A percentile compares a stretch with the other conserved stretches of the same genome.
Conservation (phyloP, 1,139 yeast genomes). For the Suhomyces coccinellae region DNA sequence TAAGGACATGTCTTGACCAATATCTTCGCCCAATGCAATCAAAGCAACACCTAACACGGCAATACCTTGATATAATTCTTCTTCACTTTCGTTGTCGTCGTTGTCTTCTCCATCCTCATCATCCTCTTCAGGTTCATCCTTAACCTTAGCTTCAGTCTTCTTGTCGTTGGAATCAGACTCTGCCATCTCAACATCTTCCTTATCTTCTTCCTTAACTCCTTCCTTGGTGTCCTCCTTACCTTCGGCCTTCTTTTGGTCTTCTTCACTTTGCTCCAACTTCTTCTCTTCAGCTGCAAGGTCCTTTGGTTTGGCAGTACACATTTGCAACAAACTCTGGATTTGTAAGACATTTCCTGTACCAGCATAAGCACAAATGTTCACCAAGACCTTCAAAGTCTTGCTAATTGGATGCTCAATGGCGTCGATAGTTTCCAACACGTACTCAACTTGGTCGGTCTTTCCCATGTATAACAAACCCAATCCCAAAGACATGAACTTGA, state of each 20-base stretch:
- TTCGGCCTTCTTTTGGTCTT: constrained; percentile 25
- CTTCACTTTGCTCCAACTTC: constrained; percentile 40
- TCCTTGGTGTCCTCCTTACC: constrained; percentile 18
- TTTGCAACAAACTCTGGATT: constrained; percentile 86
- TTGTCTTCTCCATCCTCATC: constrained; percentile 28
- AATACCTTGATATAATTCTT: constrained; percentile 76
- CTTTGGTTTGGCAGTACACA: constrained; percentile 67
- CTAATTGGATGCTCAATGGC: constrained; percentile 96
- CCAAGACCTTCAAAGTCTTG: constrained; percentile 83
- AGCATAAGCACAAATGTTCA: constrained; percentile 91
- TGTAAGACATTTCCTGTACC: constrained; percentile 98
- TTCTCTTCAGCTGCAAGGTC: constrained; percentile 36
- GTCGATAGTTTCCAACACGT: constrained; percentile 88
- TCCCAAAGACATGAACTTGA: constrained; percentile 88
- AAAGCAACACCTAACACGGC: constrained; percentile 94
- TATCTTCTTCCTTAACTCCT: background rate
- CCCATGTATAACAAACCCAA: constrained; percentile 92
- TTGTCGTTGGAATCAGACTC: constrained; percentile 31
- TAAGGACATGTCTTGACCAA: constrained; percentile 95
- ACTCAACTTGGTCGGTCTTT: constrained; percentile 92
- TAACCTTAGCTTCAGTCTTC: constrained; percentile 24
- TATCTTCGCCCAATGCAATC: constrained; percentile 97
- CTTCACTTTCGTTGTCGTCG: constrained; percentile 45
- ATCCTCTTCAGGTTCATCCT: constrained; percentile 21
- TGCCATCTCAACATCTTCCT: constrained; percentile 26